Evolutionary conservation across 2,329 filamentous ascomycete species (phyloP).

Genomic region (Aspergillus brasiliensis): DNA sequence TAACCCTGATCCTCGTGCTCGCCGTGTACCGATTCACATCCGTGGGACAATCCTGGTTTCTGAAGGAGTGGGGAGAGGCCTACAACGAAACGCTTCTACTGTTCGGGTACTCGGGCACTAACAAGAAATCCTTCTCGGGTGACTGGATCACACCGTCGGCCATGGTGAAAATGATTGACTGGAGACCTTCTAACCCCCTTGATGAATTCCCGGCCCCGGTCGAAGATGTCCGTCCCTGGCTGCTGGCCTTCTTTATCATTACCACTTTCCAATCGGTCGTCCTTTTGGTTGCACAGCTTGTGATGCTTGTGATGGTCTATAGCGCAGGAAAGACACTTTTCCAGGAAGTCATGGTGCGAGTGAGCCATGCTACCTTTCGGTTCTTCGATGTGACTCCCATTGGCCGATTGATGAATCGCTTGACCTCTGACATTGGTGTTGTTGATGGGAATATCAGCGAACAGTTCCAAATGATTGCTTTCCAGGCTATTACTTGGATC

Average conservation of each 20-base stretch:
- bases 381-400: slow-evolving; percentile 91
- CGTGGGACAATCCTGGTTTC: slow-evolving; percentile 73
- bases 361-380: slow-evolving; percentile 79
- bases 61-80: slow-evolving; percentile 84
- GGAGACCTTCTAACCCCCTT: slow-evolving; percentile 29
- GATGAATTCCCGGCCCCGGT: slow-evolving; percentile 66
- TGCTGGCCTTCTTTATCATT: slow-evolving; percentile 70
- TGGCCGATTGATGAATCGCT: slow-evolving; percentile 85
- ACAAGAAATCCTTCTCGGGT: slow-evolving; percentile 8
- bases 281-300: slow-evolving; percentile 63
- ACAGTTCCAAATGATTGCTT: slow-evolving; percentile 72
- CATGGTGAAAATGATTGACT: slow-evolving; percentile 12
- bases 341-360: slow-evolving; percentile 67
- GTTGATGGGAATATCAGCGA: slow-evolving; percentile 82
- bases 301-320: slow-evolving; percentile 78
- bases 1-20: slow-evolving; percentile 63
- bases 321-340: slow-evolving; percentile 77
- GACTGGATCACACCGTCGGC: slow-evolving; percentile 8
- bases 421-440: slow-evolving; percentile 87
- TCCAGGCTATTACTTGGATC: slow-evolving; percentile 69
- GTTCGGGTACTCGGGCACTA: slow-evolving; percentile 20
- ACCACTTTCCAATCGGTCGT: slow-evolving; percentile 62
- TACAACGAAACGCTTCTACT: slow-evolving; percentile 50
- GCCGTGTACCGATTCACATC: slow-evolving; percentile 64
- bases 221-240: slow-evolving; percentile 71